phyloP scores from a whole-genome alignment of 305 asterid species.

The Solanum hybrid region DNA sequence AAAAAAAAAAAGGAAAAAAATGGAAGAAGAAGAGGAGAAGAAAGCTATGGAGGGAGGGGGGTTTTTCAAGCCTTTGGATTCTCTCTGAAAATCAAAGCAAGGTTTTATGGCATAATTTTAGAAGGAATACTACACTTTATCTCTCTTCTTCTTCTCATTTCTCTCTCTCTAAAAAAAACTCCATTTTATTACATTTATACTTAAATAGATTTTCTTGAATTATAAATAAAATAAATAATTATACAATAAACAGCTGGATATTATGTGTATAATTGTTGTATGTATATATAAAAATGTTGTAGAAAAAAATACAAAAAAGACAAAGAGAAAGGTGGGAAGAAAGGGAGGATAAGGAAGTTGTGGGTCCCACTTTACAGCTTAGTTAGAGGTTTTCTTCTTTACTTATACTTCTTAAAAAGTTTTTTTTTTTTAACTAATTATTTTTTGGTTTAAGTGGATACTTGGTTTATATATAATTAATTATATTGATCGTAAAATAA shows the following conservation, averaged over 20 bases:
- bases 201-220: neutral
- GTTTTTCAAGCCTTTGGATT: slow-evolving; percentile 23
- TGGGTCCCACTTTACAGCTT: slow-evolving; percentile 35
- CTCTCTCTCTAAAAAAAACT: neutral
- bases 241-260: neutral
- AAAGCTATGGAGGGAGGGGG: neutral
- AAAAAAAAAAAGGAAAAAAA: neutral
- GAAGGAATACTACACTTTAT: slow-evolving; percentile 16
- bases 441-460: neutral
- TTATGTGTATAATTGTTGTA: neutral
- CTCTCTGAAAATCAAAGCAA: slow-evolving; percentile 48
- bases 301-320: neutral
- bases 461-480: neutral
- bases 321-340: slow-evolving; percentile 3
- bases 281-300: neutral
- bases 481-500: neutral
- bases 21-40: neutral
- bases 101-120: slow-evolving; percentile 33
- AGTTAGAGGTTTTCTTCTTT: slow-evolving; percentile 22
- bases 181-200: neutral
- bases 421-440: neutral
- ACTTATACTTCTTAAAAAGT: neutral
- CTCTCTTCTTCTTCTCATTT: slow-evolving; percentile 2
- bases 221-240: neutral
- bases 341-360: slow-evolving; percentile 13